Conservation (phyloP, 768 basidiomycete genomes). For the Favolaschia claudopus region DNA sequence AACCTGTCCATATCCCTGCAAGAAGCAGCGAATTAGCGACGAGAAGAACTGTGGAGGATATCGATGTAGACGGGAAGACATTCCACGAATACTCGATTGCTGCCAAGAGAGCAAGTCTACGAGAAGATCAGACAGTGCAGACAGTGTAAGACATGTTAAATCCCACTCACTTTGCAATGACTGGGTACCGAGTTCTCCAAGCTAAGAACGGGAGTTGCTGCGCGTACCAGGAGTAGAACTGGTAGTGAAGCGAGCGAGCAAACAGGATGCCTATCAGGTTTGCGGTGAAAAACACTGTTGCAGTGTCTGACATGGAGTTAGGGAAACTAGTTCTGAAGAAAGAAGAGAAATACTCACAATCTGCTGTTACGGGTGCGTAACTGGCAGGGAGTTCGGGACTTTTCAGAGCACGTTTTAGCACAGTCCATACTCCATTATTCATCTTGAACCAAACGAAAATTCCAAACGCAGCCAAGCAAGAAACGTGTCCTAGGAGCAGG, state of each 20-base stretch:
- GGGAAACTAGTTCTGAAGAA: constrained; percentile 13
- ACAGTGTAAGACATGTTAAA: constrained; percentile 5
- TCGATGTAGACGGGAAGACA: constrained; percentile 77
- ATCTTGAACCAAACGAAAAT: constrained; percentile 76
- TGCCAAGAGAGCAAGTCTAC: constrained; percentile 65
- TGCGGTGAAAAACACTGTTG: constrained; percentile 86
- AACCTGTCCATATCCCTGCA: constrained; percentile 52
- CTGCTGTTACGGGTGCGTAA: constrained; percentile 54
- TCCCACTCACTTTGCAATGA: constrained; percentile 63
- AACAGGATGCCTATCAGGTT: constrained; percentile 93
- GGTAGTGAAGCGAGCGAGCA: constrained; percentile 95
- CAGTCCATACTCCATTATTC: constrained; percentile 69
- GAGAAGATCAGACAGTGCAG: constrained; percentile 10
- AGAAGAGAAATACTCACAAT: constrained; percentile 60
- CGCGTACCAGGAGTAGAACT: constrained; percentile 98
- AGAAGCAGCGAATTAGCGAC: constrained; percentile 60
- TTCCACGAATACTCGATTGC: constrained; percentile 90
- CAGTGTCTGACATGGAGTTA: constrained; percentile 62
- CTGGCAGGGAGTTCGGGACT: constrained; percentile 60
- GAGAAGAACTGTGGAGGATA: constrained; percentile 67
- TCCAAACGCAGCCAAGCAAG: constrained; percentile 69
- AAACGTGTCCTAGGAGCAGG: constrained; percentile 73
- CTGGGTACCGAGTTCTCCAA: constrained; percentile 75
- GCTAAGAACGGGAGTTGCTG: constrained; percentile 87
- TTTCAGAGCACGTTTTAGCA: constrained; percentile 63